Evolutionary conservation across 139 green algal genomes (phyloP).

Genomic region (Coelastrella sp.): DNA sequence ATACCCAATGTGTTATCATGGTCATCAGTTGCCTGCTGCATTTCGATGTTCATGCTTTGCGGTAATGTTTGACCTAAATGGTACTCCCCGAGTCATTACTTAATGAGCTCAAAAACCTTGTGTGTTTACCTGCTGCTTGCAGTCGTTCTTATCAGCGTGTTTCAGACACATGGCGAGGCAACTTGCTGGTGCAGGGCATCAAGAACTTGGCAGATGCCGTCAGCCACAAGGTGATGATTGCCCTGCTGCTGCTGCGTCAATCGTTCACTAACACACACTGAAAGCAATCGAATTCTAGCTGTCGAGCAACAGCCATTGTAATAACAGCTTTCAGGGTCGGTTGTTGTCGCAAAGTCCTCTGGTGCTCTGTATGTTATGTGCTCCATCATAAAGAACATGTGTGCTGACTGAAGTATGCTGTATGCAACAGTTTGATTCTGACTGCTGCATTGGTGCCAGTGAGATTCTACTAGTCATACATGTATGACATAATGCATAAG

Average conservation of each 20-base stretch:
- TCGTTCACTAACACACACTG: not conserved
- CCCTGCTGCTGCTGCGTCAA: not conserved
- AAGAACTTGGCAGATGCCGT: constrained; percentile 28
- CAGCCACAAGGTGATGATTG: constrained; percentile 36
- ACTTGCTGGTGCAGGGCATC: constrained; percentile 33
- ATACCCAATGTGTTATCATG: no score
- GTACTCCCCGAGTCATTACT: not conserved
- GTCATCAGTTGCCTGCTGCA: no score
- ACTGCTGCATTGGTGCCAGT: no score
- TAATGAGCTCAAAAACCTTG: not conserved
- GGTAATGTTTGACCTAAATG: no score
- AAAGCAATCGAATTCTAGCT: not conserved
- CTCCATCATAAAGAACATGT: no score
- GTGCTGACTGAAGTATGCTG: no score
- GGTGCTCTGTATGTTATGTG: no score
- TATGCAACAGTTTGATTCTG: no score
- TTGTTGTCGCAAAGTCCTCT: not conserved
- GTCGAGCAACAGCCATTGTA: not conserved
- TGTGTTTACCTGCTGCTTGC: not conserved
- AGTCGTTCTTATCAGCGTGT: constrained; percentile 18
- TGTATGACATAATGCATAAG: no score
- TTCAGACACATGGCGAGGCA: constrained; percentile 29
- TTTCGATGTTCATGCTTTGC: no score
- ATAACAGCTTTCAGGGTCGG: not conserved
- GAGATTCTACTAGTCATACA: no score